phyloP scores from a whole-genome alignment of 306 rosid species.

The Prunus mongolica region DNA sequence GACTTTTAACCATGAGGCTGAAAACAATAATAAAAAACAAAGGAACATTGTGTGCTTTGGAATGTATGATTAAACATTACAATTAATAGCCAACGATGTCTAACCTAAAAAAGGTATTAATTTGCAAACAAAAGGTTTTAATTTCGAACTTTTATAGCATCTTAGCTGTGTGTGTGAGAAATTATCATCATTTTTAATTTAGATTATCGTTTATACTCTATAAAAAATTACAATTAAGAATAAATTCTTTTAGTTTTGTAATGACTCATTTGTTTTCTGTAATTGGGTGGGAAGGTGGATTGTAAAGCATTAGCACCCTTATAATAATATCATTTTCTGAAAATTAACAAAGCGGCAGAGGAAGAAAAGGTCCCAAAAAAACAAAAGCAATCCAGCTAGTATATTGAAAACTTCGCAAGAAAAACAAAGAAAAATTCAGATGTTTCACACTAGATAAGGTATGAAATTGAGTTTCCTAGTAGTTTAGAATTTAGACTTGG shows the following conservation, averaged over 20 bases:
- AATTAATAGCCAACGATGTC: neutral
- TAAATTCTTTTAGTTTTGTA: neutral
- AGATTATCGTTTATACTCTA: too few species aligned
- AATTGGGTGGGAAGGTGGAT: neutral
- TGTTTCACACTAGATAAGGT: neutral
- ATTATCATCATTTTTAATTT: too few species aligned
- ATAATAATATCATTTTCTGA: neutral
- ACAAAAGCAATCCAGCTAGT: conserved; percentile 17
- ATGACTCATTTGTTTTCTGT: neutral
- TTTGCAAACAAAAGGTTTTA: fast-evolving
- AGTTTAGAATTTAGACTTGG: neutral
- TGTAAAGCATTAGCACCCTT: neutral
- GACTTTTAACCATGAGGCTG: conserved; percentile 10
- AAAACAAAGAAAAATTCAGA: neutral
- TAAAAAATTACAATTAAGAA: conserved; percentile 9
- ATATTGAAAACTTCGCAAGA: neutral
- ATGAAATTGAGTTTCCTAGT: neutral
- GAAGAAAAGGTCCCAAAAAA: neutral
- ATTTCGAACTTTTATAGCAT: too few species aligned
- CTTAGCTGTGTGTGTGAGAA: too few species aligned
- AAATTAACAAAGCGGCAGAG: neutral
- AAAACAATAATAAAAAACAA: neutral
- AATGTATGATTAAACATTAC: conserved; percentile 21
- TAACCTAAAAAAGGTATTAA: too few species aligned
- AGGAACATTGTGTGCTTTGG: neutral